A percentile compares a stretch with the other conserved stretches of the same genome.
phyloP scores from a whole-genome alignment of 805 yeast genomes.

The Tetrapisispora nanseiensis region DNA sequence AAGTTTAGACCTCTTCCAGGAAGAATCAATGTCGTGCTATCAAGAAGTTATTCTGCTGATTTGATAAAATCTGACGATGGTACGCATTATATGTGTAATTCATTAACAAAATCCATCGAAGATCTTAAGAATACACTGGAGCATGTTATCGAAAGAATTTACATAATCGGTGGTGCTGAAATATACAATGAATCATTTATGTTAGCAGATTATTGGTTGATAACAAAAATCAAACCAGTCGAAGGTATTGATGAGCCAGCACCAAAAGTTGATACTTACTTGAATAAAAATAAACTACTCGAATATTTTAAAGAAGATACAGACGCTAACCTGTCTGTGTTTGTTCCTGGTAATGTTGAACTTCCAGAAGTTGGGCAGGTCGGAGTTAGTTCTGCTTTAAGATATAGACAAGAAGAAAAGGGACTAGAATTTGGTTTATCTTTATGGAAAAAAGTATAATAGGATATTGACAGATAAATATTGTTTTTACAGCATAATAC shows the following conservation, averaged over 20 bases:
- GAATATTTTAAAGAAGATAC: constrained; percentile 19
- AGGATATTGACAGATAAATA: no score
- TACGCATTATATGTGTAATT: constrained; percentile 27
- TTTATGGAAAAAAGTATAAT: constrained; percentile 40
- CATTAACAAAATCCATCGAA: constrained; percentile 37
- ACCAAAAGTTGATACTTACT: constrained; percentile 63
- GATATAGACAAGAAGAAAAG: constrained; percentile 35
- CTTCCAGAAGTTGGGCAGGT: constrained; percentile 35
- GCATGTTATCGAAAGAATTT: constrained; percentile 44
- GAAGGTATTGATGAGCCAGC: constrained; percentile 13
- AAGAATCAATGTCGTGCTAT: constrained; percentile 66
- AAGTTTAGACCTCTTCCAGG: constrained; percentile 75
- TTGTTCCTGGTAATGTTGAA: constrained; percentile 16
- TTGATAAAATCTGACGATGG: not conserved
- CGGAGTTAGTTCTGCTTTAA: no score
- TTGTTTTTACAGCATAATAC: no score
- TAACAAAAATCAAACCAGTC: constrained; percentile 55
- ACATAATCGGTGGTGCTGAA: constrained; percentile 89
- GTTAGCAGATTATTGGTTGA: constrained; percentile 44
- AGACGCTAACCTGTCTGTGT: constrained; percentile 30
- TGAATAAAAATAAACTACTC: constrained; percentile 31
- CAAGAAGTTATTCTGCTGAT: constrained; percentile 33
- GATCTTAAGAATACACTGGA: constrained; percentile 14
- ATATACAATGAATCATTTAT: constrained; percentile 51
- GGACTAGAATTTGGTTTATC: constrained; percentile 51